Evolutionary conservation across 2,329 filamentous ascomycete species (phyloP), one percentile per base, ranked within the genome.

Genomic region (Aspergillus sp.): DNA sequence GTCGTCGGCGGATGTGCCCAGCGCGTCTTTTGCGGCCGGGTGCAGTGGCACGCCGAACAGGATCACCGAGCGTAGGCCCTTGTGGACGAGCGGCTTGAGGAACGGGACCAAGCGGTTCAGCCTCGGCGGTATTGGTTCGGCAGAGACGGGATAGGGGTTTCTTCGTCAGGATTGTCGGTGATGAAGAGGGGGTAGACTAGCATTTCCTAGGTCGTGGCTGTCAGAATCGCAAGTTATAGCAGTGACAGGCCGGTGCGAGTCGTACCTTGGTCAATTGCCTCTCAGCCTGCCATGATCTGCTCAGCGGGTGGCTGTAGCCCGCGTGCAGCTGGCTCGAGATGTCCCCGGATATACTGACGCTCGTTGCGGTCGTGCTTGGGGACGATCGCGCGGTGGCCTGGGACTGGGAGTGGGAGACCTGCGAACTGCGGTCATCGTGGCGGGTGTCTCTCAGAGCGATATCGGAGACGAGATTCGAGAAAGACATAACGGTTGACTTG

Each of bases 131-230:
- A 71, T 62, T 96, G 89, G 57, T 86, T 86, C 1, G 91, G 91
- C 3, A 98, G 75, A 13, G 88, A 94, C 31, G 88, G 81, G 36
- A 98, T 93, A 11, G 82, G 71, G 10, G 80, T 82, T 66, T 95
- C 84, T 66, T 96, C 89, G 52, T 96, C 85, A 22, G 89, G 83
- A 53, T 84, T 77, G 62, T 98, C 91, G 51, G 91, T 93, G 44
- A 98, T 77, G 68, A 98, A 98, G 45, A 98, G 74, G 8, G 91
- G 91, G 64, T 93, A 96, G 53, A 98, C 95, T 52, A 98, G 80
- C 91, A 96, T 96, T 24, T 88, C 91, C 86, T 94, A 35, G 6
- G 14, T 26, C 13, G 4, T 10, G 7, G 20, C n/a, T n/a, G n/a
- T 40, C 26, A 38, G 30, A 29, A 16, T 38, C 17, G 33, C 13